A percentile compares a stretch with the other conserved stretches of the same genome.
Conservation (phyloP, 129 eudicot genomes). For the Chrysanthemum makinoi region DNA sequence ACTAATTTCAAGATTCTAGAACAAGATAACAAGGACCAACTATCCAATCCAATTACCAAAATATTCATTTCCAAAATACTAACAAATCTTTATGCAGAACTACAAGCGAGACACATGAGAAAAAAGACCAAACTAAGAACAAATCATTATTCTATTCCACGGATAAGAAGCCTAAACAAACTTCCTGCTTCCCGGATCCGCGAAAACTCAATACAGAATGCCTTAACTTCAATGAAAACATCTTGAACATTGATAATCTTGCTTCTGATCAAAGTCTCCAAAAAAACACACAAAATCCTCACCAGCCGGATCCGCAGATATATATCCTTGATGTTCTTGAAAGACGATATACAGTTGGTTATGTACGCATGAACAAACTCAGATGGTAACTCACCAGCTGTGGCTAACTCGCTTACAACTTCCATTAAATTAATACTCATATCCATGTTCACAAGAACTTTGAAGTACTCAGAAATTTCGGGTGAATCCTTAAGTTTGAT, state of each 20-base stretch:
- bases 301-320: slow-evolving; percentile 96
- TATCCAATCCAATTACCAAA: slow-evolving; percentile 23
- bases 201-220: slow-evolving; percentile 96
- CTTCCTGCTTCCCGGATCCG: slow-evolving; percentile 95
- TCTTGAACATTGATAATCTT: slow-evolving; percentile 93
- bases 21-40: too few species aligned
- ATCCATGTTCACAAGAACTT: slow-evolving; percentile 90
- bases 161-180: slow-evolving; percentile 84
- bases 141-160: slow-evolving; percentile 46
- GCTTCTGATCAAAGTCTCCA: slow-evolving; percentile 84
- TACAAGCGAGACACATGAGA: slow-evolving; percentile 3
- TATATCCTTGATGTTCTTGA: slow-evolving; percentile 87
- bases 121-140: not conserved
- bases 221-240: slow-evolving; percentile 87
- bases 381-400: slow-evolving; percentile 91
- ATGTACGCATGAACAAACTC: slow-evolving; percentile 93
- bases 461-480: slow-evolving; percentile 91
- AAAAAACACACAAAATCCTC: slow-evolving; percentile 84
- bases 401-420: slow-evolving; percentile 93
- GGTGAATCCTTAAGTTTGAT: slow-evolving; percentile 79
- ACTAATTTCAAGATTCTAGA: slow-evolving; percentile 15
- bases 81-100: too few species aligned
- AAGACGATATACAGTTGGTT: slow-evolving; percentile 86
- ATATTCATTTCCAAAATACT: slow-evolving; percentile 21
- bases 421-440: slow-evolving; percentile 99